Evolutionary conservation across 1,284 basidiomycete genomes (phyloP).

Genomic region (Ustilago trichophora): DNA sequence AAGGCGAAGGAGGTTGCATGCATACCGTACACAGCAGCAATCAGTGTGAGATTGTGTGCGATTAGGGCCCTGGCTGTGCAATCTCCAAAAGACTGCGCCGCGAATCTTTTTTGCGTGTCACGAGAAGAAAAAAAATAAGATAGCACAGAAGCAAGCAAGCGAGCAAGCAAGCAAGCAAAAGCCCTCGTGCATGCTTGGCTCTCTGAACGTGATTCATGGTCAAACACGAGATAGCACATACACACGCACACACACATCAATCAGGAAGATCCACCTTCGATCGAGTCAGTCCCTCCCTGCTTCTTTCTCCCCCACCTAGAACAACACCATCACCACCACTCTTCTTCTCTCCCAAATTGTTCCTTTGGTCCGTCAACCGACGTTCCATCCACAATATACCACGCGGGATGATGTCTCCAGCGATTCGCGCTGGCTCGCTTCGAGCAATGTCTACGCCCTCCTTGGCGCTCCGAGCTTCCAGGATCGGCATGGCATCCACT

Average conservation of each 20-base stretch:
- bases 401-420: constrained; percentile 35
- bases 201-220: too few relatives aligned
- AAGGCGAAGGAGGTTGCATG: too few relatives aligned
- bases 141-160: too few relatives aligned
- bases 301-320: too few relatives aligned
- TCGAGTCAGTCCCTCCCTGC: too few relatives aligned
- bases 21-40: too few relatives aligned
- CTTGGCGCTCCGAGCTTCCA: constrained; percentile 22
- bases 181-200: neutral
- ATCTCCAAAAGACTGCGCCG: neutral
- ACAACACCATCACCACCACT: constrained; percentile 24
- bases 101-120: neutral
- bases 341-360: constrained; percentile 1
- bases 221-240: neutral
- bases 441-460: constrained; percentile 30
- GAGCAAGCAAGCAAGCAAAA: too few relatives aligned
- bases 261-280: too few relatives aligned
- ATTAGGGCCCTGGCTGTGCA: too few relatives aligned
- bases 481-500: constrained; percentile 25
- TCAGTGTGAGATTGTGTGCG: too few relatives aligned
- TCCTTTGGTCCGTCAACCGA: constrained; percentile 6
- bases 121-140: neutral
- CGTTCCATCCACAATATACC: too few relatives aligned
- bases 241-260: too few relatives aligned
- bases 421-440: constrained; percentile 39